Evolutionary conservation across 805 yeast genomes (phyloP), one percentile per base, ranked within the genome.

Genomic region (Yarrowia deformans): DNA sequence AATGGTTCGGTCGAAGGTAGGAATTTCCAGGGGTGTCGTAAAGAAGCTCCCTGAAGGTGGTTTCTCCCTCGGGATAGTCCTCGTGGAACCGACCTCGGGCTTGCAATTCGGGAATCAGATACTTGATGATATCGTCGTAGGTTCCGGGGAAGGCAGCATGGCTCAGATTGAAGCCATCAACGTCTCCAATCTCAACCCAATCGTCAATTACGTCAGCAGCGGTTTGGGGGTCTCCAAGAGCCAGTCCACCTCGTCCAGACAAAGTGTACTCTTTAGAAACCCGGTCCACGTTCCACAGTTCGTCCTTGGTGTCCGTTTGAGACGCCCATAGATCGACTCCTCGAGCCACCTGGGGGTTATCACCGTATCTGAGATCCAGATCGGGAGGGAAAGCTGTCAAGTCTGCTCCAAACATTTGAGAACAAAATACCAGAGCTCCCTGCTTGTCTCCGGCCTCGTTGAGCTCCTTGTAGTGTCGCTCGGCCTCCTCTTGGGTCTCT

Each of bases 141-240:
- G 79, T 72, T 1, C 78, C 80, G 23, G 81, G 82, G 34, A 75
- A 72, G 4, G 79, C 74, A 0, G 83, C 78, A 70, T 79, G 79
- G 1, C 80, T 77, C 49, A 82, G 72, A 69, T 82, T 82, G 71
- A 82, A 81, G 1, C 84, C 84, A 71, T 82, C 84, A 29, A 82
- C 76, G 58, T 77, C 82, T 23, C 80, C 75, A 37, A 77, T 73
- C 16, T 78, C 78, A 6, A 79, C 80, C 80, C 82, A 82, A 55
- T 73, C 70, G 63, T 81, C 81, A 19, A 82, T 74, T 69, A 77
- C 78, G 69, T 82, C 82, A 9, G 82, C 84, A 29, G 82, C 81
- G 61, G 78, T 77, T 16, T 70, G 66, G 2, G 63, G 46, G 32
- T 56, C 63, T 40, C 63, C 63, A 5, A 56, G 48, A 18, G 63